phyloP scores from a whole-genome alignment of 208 protist genomes.

The Crithidia sp. region DNA sequence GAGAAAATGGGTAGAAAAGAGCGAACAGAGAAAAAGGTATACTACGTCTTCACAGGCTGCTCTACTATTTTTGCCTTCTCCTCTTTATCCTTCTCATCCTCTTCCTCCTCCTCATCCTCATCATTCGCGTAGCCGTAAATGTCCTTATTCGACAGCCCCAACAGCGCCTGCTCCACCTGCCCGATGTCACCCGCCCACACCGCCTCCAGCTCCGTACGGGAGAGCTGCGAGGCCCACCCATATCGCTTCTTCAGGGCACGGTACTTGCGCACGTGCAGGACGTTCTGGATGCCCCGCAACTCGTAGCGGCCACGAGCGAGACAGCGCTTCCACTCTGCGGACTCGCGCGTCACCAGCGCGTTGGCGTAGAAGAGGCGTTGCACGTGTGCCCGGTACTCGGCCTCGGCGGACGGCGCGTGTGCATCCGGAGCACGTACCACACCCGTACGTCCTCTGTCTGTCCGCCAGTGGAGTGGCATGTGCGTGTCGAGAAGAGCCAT shows the following conservation, averaged over 20 bases:
- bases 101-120: slow-evolving; percentile 11
- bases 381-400: slow-evolving; percentile 53
- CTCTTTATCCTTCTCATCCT: neutral
- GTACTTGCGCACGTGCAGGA: slow-evolving; percentile 66
- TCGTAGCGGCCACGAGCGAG: slow-evolving; percentile 67
- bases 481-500: slow-evolving; percentile 17
- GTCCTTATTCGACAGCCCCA: slow-evolving; percentile 59
- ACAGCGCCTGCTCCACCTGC: slow-evolving; percentile 34
- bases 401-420: slow-evolving; percentile 1
- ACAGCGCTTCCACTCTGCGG: slow-evolving; percentile 57
- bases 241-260: slow-evolving; percentile 77
- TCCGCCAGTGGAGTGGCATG: slow-evolving; percentile 40
- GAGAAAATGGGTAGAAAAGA: too few species aligned
- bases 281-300: slow-evolving; percentile 51
- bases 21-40: too few species aligned
- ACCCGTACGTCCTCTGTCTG: neutral
- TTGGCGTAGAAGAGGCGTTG: slow-evolving; percentile 60
- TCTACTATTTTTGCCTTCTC: too few species aligned
- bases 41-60: too few species aligned
- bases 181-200: slow-evolving; percentile 24
- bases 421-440: neutral
- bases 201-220: slow-evolving; percentile 40
- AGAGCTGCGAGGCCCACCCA: slow-evolving; percentile 56
- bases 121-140: slow-evolving; percentile 48
- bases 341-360: slow-evolving; percentile 37